Conservation (phyloP, 306 rosid species). For the Casuarina cunninghamiana region DNA sequence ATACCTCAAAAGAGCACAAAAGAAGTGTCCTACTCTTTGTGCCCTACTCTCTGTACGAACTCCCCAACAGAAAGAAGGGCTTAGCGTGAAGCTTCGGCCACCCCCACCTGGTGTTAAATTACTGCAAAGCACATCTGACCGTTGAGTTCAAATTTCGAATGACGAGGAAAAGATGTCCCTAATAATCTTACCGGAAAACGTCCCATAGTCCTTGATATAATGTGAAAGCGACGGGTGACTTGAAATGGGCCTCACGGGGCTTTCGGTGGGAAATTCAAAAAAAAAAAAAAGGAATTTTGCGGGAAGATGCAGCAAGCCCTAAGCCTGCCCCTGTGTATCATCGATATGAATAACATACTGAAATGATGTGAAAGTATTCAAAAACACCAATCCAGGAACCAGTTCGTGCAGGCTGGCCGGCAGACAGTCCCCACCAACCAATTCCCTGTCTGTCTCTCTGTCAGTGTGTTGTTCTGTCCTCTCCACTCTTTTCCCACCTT, state of each 20-base stretch:
- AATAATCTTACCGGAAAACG: not conserved
- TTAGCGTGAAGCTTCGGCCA: not conserved
- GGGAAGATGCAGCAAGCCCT: not conserved
- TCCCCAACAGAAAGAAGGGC: not conserved
- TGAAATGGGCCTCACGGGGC: not conserved
- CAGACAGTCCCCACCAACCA: slow-evolving; percentile 13
- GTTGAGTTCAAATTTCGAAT: slow-evolving; percentile 26
- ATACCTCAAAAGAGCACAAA: not conserved
- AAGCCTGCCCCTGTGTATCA: too few relatives aligned
- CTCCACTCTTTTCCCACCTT: too few relatives aligned
- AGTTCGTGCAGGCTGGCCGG: slow-evolving; percentile 16
- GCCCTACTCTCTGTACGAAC: not conserved
- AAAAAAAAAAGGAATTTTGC: not conserved
- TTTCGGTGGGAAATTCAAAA: slow-evolving; percentile 24
- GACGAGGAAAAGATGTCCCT: not conserved
- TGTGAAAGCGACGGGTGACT: slow-evolving; percentile 15
- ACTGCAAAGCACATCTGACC: slow-evolving; percentile 21
- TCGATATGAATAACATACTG: not conserved
- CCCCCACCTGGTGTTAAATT: not conserved
- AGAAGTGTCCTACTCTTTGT: not conserved
- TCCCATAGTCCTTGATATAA: not conserved
- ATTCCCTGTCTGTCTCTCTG: slow-evolving; percentile 10
- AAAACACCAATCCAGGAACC: not conserved
- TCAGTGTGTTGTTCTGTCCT: not conserved
- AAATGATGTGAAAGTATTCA: not conserved